Base-by-base conservation (phyloP, 805 yeast species). In the Saccharomycopsis schoenii region DNA sequence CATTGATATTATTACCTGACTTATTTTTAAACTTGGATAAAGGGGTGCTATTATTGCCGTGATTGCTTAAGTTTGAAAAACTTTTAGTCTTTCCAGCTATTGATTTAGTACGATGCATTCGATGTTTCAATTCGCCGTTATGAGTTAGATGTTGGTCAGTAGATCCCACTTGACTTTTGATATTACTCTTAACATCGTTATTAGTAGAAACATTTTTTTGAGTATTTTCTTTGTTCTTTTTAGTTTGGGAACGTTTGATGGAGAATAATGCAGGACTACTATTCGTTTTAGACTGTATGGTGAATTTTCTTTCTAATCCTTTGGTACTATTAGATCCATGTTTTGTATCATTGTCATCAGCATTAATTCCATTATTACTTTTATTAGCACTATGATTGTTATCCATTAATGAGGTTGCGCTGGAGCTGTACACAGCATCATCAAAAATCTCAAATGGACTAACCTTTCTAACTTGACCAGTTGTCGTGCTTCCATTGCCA, bases 381-480 rank as follows among this genome's bases (percentile, higher is more conserved):
- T 59, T 43, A 34, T 51, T 41, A 25, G 15, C 15, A 37, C 2
- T 25, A 17, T 52, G 15, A 29, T 47, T 34, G 21, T 52, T 52
- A 21, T 41, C 36, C 47, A 54, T 52, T n/a, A 54, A 51, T n/a
- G 60, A 57, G 17, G 25, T 52, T 9, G 60, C 60, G 11, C 55
- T 57, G 24, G 56, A 57, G 39, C 61, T 62, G 39, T 84, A 84
- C 39, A 83, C 77, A 1, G 87, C 84, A 66, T 85, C 89, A 69
- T 85, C 89, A 58, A 84, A 77, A 1, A 85, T 77, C 65, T 85
- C 89, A 69, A 77, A 85, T 0, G 88, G 80, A 68, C 82, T 85
- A 0, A 82, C 77, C 64, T 81, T 80, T 50, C 66, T 55, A 15
- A 60, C 55, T 17, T 55, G 58, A 37, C 19, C 42, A 40, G 40